phyloP scores from a whole-genome alignment of 2,329 filamentous ascomycete species.

The Clonostachys solani region DNA sequence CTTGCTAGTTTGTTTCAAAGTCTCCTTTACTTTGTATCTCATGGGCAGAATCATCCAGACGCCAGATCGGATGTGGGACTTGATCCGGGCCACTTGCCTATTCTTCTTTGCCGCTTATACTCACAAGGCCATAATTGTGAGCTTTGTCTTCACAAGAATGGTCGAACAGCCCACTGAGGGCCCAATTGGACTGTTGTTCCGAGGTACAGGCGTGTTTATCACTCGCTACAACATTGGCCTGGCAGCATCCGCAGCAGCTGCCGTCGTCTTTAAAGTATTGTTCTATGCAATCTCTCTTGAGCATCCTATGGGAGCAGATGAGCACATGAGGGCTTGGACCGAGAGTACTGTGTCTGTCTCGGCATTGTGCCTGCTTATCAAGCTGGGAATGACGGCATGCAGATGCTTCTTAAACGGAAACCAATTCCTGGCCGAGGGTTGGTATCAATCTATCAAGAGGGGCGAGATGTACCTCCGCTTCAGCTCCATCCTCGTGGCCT shows the following conservation, averaged over 20 bases:
- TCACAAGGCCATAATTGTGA: constrained; percentile 5
- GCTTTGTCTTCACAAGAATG: constrained; percentile 10
- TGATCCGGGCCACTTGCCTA: constrained; percentile 11
- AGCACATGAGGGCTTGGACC: neutral
- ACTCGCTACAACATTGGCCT: constrained; percentile 1
- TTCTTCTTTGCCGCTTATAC: constrained; percentile 14
- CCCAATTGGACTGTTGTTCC: constrained; percentile 1
- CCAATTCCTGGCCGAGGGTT: neutral
- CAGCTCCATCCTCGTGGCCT: neutral
- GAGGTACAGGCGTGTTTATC: constrained; percentile 1
- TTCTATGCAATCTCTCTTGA: neutral
- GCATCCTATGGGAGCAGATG: neutral
- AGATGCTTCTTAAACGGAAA: neutral
- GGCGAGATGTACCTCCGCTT: neutral
- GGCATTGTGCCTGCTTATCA: too few species aligned
- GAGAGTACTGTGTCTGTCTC: neutral
- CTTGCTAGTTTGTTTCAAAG: constrained; percentile 7
- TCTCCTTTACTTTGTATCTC: constrained; percentile 9
- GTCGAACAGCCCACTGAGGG: constrained; percentile 1
- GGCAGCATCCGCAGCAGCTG: neutral
- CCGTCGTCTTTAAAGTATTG: neutral
- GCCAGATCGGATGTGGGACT: constrained; percentile 11
- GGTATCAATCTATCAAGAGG: neutral
- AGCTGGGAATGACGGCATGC: neutral
- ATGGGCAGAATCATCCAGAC: constrained; percentile 10